Evolutionary conservation across 768 basidiomycete genomes (phyloP), one percentile per base, ranked within the genome.

Genomic region (Tricholoma flavovirens): DNA sequence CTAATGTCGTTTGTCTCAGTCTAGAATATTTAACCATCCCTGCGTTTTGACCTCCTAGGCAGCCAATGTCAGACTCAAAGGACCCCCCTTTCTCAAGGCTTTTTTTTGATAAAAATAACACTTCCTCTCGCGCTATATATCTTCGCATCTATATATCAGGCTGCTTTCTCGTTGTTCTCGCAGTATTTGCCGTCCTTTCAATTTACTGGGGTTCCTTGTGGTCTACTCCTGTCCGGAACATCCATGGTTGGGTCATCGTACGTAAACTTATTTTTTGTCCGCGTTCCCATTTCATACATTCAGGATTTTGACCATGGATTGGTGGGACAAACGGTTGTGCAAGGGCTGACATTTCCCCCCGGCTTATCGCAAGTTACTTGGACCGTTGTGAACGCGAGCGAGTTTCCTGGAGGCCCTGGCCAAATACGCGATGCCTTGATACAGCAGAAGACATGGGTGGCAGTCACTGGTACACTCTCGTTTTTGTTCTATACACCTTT

Each of bases 221-320:
- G 69, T 74, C 73, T 53, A 73, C 73, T 11, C 74, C 67, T 32
- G 73, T 58, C 0, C 66, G 71, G 36, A 76, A 77, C 21, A 62
- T 87, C 22, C 63, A 73, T n/a, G 83, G 80, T 1, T 84, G 77
- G 74, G 73, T 86, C 0, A 78, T 86, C 22, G 84, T 85, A 56
- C 51, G 81, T 21, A 17, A 5, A 8, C 42, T 33, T 30, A 14
- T 46, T 33, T 22, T 50, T 33, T 24, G 8, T 21, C 1, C 3
- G n/a, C 48, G 17, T 24, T 42, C 21, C 4, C 8, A 26, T 15
- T n/a, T 51, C 24, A 42, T 4, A 10, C 6, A 10, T 53, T 43
- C 33, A 86, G 83, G 83, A 87, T 61, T 85, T 85, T 58, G 85
- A 87, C 40, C 83, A 80, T 5, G 77, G 73, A 1, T 46, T 72